Evolutionary conservation across 192 early-diverging fungal species (phyloP), one percentile per base, ranked within the genome.

Genomic region (Chytriomyces confervae): DNA sequence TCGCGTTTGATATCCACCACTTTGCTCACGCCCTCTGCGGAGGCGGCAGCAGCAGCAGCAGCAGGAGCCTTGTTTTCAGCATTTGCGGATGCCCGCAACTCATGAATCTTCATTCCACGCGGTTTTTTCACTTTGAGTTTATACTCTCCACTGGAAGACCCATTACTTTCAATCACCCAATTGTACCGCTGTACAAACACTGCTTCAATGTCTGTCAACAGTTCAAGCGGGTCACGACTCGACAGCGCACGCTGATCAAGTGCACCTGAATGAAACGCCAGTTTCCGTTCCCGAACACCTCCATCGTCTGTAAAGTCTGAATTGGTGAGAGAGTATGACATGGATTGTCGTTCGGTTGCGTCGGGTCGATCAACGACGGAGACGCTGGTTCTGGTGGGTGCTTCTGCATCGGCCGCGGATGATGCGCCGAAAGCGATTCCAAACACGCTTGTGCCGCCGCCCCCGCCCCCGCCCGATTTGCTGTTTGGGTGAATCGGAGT

Each of bases 71-170:
- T 3, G 66, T 74, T 66, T 67, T 24, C 23, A 20, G 46, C 9
- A 6, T 50, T 47, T 10, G 43, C 66, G 8, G 71, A 23, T 11
- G 48, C 4, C 11, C 23, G 2, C 2, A 1, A 13, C 5, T 57
- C 45, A 10, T 72, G 27, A 47, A 70, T 60, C 48, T 61, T 77
- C 7, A 70, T 43, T 72, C 69, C 69, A 23, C 76, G 48, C 13
- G 76, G 76, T 71, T 71, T 77, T 44, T 61, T 27, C 57, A 77
- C 76, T 72, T 47, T 67, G 16, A 77, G 66, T 48, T 77, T 77
- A 69, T 70, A 77, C 46, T 74, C 72, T 27, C 72, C 72, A 62
- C 23, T 44, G 10, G 61, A 10, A n/a, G 29, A 1, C 16, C 72
- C 72, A 46, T 74, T 74, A 44, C 36, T 74, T 63, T 77, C 43